phyloP scores from a whole-genome alignment of 306 rosid genomes.

The Gynostemma pentaphyllum region DNA sequence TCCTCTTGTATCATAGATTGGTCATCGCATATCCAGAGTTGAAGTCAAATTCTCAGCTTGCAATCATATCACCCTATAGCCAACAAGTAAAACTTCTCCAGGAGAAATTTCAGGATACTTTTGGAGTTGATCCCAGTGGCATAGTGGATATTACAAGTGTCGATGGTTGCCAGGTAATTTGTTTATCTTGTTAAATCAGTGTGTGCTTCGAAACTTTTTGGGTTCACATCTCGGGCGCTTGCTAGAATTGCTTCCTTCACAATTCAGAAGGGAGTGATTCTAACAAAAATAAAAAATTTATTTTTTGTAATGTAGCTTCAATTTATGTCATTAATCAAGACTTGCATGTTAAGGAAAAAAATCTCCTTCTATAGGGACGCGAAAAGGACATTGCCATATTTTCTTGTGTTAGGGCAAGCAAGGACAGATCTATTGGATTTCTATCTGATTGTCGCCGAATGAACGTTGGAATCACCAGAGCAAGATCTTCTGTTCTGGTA shows the following conservation, averaged over 20 bases:
- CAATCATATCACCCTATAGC: slow-evolving; percentile 73
- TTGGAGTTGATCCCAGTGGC: slow-evolving; percentile 64
- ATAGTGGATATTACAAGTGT: slow-evolving; percentile 77
- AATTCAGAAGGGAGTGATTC: background rate
- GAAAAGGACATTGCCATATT: slow-evolving; percentile 85
- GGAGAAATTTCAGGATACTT: slow-evolving; percentile 56
- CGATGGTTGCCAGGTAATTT: slow-evolving; percentile 90
- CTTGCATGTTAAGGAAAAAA: background rate
- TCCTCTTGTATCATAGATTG: slow-evolving; percentile 60
- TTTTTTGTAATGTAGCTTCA: background rate
- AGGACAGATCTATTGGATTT: slow-evolving; percentile 64
- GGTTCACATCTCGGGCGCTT: background rate
- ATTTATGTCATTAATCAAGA: background rate
- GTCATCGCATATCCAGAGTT: slow-evolving; percentile 52
- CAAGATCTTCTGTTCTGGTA: slow-evolving; percentile 88
- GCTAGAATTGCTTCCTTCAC: background rate
- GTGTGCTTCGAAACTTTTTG: background rate
- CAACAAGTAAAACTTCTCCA: slow-evolving; percentile 78
- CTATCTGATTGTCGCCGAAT: slow-evolving; percentile 65
- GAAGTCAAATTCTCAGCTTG: slow-evolving; percentile 63
- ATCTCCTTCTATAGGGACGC: slow-evolving; percentile 57
- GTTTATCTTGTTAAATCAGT: slow-evolving; percentile 8
- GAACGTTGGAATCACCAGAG: slow-evolving; percentile 95
- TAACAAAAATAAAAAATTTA: background rate
- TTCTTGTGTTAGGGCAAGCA: slow-evolving; percentile 86